Base-by-base conservation (phyloP, 2,329 filamentous ascomycete genomes). In the Aspergillus neoniger region DNA sequence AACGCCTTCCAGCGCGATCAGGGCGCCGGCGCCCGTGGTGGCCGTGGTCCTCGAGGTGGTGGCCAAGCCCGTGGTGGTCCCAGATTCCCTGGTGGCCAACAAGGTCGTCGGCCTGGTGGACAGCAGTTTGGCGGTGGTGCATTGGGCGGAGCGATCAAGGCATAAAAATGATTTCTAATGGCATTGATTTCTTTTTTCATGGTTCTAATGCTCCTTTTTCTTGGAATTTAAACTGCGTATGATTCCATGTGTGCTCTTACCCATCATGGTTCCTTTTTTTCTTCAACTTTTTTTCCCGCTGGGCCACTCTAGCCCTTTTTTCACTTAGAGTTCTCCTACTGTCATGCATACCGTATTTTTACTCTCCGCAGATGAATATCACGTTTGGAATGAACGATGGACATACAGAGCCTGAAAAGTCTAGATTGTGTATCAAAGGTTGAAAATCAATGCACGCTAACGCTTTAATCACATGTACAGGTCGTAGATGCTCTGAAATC, bases 1-100 rank as follows among this genome's bases (percentile, higher is more conserved):
- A 96, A 96, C 73, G 94, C 92, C 28, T 98, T 98, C 80, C 93
- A 97, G 83, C 84, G 94, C 76, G 92, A 96, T 82, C 91, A 91
- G 67, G 91, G 91, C 59, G 86, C 89, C 66, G 91, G 86, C 65
- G 81, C 87, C 76, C 73, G 86, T 79, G 85, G 89, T 63, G 88
- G 90, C 44, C 82, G 86, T 57, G 82, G 86, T 64, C 79, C 81
- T 49, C 67, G 77, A 44, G 68, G 76, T 60, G 69, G 69, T 53
- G 76, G 75, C 63, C 69, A 75, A 49, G 72, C 70, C 50, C 75
- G 77, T 54, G 76, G 76, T 63, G 72, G 76, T 44, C 62, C 72
- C 38, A 70, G 76, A 59, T 55, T 77, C 17, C 74, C 75, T 25
- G 74, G 74, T 60, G 76, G 76, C 49, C 74, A 77, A 61, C 73